phyloP scores from a whole-genome alignment of 495 filamentous ascomycete species.

The Diplogelasinospora grovesii region DNA sequence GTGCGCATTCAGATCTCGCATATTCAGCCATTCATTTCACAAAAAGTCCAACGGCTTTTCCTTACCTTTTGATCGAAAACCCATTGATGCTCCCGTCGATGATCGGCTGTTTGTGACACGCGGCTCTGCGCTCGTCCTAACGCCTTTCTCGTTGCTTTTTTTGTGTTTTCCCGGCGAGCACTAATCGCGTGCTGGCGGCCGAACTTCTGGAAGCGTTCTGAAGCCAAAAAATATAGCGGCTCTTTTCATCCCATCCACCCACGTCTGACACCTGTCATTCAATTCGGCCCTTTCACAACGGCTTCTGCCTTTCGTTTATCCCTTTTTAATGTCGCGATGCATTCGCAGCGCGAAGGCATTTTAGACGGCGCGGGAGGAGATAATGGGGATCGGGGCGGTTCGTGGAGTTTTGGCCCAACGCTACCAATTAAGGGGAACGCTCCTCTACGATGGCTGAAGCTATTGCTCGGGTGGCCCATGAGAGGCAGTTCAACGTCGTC shows the following conservation, averaged over 20 bases:
- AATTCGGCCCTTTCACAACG: neutral
- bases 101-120: too few species aligned
- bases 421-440: conserved; percentile 14
- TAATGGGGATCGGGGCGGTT: neutral
- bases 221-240: neutral
- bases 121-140: too few species aligned
- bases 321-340: conserved; percentile 9
- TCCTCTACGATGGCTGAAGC: conserved; percentile 2
- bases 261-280: too few species aligned
- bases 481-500: conserved; percentile 4
- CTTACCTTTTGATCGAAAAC: too few species aligned
- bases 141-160: too few species aligned
- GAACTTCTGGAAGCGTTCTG: neutral
- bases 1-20: too few species aligned
- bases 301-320: neutral
- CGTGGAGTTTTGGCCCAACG: neutral
- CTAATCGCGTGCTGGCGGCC: too few species aligned
- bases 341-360: conserved; percentile 13
- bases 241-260: neutral
- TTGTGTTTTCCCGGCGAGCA: too few species aligned
- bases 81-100: too few species aligned
- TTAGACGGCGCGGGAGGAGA: conserved; percentile 9
- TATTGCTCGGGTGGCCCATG: conserved; percentile 15
- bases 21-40: too few species aligned
- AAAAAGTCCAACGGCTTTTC: too few species aligned